Evolutionary conservation across 257 asterid species (phyloP).

Genomic region (Lantana camara): DNA sequence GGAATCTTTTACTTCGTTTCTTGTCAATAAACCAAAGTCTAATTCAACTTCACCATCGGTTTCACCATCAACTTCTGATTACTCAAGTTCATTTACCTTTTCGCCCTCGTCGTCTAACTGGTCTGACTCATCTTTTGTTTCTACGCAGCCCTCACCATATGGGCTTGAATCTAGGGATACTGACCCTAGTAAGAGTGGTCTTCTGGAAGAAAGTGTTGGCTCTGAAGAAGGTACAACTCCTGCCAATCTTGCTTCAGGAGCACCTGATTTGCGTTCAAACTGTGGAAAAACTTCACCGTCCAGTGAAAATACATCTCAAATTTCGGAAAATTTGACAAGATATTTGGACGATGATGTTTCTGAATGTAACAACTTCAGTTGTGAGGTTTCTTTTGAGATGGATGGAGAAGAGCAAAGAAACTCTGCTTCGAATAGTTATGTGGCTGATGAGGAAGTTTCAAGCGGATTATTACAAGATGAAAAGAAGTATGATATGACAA

Average conservation of each 20-base stretch:
- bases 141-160: constrained; percentile 65
- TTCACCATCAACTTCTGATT: constrained; percentile 72
- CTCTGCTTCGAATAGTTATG: constrained; percentile 31
- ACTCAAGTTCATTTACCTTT: constrained; percentile 69
- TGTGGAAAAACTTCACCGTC: constrained; percentile 38
- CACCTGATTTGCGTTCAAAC: constrained; percentile 23
- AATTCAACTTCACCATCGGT: constrained; percentile 56
- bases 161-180: constrained; percentile 40
- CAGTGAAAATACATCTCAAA: constrained; percentile 44
- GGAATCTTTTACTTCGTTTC: constrained; percentile 49
- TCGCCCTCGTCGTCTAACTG: constrained; percentile 82
- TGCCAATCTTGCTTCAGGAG: constrained; percentile 22
- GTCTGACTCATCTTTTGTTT: constrained; percentile 59
- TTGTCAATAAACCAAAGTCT: constrained; percentile 45
- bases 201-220: constrained; percentile 37
- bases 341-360: constrained; percentile 40
- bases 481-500: constrained; percentile 22
- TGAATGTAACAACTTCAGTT: constrained; percentile 30
- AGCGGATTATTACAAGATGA: constrained; percentile 25
- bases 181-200: constrained; percentile 28
- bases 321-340: constrained; percentile 39
- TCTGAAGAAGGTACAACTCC: constrained; percentile 35
- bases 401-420: constrained; percentile 36
- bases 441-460: constrained; percentile 31
- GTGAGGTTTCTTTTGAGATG: constrained; percentile 34